Conservation (phyloP, 768 basidiomycete genomes). For the Strobilomyces confusus region DNA sequence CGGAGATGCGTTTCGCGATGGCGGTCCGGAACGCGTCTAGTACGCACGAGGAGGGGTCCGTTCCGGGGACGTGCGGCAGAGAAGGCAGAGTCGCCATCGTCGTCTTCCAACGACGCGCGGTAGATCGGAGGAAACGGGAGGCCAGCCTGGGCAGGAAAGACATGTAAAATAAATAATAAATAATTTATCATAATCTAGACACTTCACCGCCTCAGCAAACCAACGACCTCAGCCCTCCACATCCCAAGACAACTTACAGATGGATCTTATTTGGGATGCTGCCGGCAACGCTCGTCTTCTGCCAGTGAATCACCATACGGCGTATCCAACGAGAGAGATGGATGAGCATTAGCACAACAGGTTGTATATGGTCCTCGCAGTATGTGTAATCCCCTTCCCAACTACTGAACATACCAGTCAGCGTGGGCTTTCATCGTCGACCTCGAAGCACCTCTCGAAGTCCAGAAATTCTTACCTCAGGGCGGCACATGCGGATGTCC, state of each 20-base stretch:
- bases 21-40: slow-evolving; percentile 80
- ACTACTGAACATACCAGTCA: slow-evolving; percentile 40
- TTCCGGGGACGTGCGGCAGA: slow-evolving; percentile 40
- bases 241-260: slow-evolving; percentile 52
- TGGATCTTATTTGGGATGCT: slow-evolving; percentile 73
- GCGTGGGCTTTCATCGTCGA: slow-evolving; percentile 95
- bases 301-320: background rate
- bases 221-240: slow-evolving; percentile 21
- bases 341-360: slow-evolving; percentile 91
- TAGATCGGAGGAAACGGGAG: no score
- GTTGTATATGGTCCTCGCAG: slow-evolving; percentile 84
- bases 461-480: slow-evolving; percentile 93
- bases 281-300: slow-evolving; percentile 69
- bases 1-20: slow-evolving; percentile 68
- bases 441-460: slow-evolving; percentile 77
- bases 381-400: slow-evolving; percentile 44
- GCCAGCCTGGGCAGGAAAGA: no score
- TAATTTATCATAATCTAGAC: no score
- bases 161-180: no score
- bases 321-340: slow-evolving; percentile 27
- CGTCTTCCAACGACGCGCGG: no score
- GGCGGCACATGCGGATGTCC: slow-evolving; percentile 92
- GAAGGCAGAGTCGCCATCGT: no score
- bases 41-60: slow-evolving; percentile 56
- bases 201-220: slow-evolving; percentile 9